Percentiles rank a stretch among this genome's conserved stretches.
Conservation (phyloP, 192 early-diverging fungal species). For the Cetraspora pellucida region DNA sequence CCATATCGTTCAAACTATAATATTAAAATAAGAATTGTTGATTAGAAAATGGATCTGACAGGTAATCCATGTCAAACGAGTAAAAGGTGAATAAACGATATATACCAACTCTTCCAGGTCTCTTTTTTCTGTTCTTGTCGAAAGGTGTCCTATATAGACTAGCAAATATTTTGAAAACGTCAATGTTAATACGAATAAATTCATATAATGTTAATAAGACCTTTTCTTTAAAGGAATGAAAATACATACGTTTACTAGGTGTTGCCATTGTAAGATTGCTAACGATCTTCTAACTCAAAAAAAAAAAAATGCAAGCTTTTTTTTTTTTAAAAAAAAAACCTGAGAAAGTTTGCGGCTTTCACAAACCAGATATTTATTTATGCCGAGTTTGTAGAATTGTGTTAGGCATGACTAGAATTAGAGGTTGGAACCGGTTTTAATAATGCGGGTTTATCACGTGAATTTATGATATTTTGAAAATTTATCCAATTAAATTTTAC, state of each 20-base stretch:
- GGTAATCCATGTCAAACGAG: neutral
- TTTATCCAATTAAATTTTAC: too few species aligned
- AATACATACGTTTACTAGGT: slow-evolving; percentile 29
- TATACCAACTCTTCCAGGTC: slow-evolving; percentile 58
- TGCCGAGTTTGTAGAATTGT: neutral
- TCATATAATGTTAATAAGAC: neutral
- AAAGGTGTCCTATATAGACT: slow-evolving; percentile 57
- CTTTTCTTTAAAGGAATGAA: neutral
- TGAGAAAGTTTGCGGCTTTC: too few species aligned
- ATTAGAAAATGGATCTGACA: neutral
- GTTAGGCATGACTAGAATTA: too few species aligned
- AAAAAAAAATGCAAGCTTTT: too few species aligned
- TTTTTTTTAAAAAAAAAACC: too few species aligned
- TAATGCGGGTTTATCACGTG: too few species aligned
- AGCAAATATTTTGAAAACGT: neutral
- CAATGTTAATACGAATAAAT: neutral
- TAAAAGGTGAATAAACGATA: neutral
- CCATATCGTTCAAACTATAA: slow-evolving; percentile 57
- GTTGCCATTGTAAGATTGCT: slow-evolving; percentile 12
- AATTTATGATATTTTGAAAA: too few species aligned
- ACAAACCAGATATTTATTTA: too few species aligned
- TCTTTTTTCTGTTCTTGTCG: slow-evolving; percentile 50
- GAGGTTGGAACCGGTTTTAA: too few species aligned
- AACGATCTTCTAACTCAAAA: too few species aligned
- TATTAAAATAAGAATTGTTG: neutral